Conservation (phyloP, 2,329 filamentous ascomycete genomes). For the Phialophora expanda region DNA sequence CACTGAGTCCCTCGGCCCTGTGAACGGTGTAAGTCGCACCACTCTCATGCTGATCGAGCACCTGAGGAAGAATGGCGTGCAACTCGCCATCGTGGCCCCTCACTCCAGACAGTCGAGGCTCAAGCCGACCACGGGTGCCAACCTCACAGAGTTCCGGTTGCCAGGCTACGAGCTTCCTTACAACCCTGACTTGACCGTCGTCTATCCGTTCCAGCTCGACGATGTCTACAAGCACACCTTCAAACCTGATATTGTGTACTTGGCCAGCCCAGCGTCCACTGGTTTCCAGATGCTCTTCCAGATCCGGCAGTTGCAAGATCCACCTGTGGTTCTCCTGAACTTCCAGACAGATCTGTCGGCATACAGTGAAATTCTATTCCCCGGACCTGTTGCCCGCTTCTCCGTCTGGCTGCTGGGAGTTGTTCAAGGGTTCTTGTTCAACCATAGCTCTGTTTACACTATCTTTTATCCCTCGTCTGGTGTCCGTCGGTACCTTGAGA, state of each 20-base stretch:
- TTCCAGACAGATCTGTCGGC: conserved; percentile 74
- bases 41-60: conserved; percentile 73
- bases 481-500: conserved; percentile 65
- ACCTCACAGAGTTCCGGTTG: conserved; percentile 61
- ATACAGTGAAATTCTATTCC: conserved; percentile 73
- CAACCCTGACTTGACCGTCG: conserved; percentile 72
- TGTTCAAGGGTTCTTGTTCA: conserved; percentile 71
- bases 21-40: conserved; percentile 75
- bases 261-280: conserved; percentile 71
- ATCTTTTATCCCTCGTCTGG: conserved; percentile 72
- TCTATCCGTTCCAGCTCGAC: conserved; percentile 70
- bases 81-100: conserved; percentile 71
- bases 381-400: conserved; percentile 63
- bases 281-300: conserved; percentile 76
- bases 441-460: conserved; percentile 64
- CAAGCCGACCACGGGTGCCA: conserved; percentile 45
- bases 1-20: conserved; percentile 73
- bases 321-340: conserved; percentile 68
- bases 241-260: conserved; percentile 70
- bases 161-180: conserved; percentile 71
- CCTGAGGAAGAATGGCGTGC: conserved; percentile 66
- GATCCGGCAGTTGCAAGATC: conserved; percentile 62
- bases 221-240: conserved; percentile 66
- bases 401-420: conserved; percentile 66
- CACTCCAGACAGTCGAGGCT: conserved; percentile 59